Evolutionary conservation across 768 basidiomycete genomes (phyloP), one percentile per base, ranked within the genome.

Genomic region (Boletus insuetus): DNA sequence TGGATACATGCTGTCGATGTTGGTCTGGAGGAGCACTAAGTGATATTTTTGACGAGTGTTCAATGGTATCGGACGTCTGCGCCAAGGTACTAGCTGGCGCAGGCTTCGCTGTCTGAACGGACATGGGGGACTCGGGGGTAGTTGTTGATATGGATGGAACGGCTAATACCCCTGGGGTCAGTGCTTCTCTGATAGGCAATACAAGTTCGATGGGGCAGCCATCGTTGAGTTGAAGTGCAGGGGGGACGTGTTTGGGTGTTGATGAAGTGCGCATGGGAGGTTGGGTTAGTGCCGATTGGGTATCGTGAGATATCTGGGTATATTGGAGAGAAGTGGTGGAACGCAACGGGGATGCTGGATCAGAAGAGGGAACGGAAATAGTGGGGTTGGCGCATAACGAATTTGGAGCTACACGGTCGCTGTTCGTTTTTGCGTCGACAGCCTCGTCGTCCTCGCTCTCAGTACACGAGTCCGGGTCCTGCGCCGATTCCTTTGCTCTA

Each of bases 141-240:
- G 79, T 77, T 2, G 81, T 83, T 6, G 80, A 78, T 54, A 86
- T 84, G 9, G 65, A 72, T 16, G 84, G 85, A 46, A 86, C 81
- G 1, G 78, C 73, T 26, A 79, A 61, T 0, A 77, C 76, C 14
- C 71, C 75, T 37, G 75, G 79, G 2, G 75, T 71, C 26, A 49
- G 51, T 9, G 54, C 37, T 24, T 55, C 68, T n/a, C 45, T 49
- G 3, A 54, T 5, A 12, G 53, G 64, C 4, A 58, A 57, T 26
- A 60, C 55, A 31, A 60, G 57, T 42, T 68, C 62, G 2, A 62
- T 58, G 31, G 62, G 59, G 22, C 59, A 56, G 56, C 22, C 56
- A 47, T 58, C 62, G 31, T 64, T 63, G 41, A 73, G 56, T 31
- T 71, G 66, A 24, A 73, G 62, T 37, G 66, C 61, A 61, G 75